Evolutionary conservation across 805 yeast genomes (phyloP).

Genomic region (Wickerhamiella sergipiensis): DNA sequence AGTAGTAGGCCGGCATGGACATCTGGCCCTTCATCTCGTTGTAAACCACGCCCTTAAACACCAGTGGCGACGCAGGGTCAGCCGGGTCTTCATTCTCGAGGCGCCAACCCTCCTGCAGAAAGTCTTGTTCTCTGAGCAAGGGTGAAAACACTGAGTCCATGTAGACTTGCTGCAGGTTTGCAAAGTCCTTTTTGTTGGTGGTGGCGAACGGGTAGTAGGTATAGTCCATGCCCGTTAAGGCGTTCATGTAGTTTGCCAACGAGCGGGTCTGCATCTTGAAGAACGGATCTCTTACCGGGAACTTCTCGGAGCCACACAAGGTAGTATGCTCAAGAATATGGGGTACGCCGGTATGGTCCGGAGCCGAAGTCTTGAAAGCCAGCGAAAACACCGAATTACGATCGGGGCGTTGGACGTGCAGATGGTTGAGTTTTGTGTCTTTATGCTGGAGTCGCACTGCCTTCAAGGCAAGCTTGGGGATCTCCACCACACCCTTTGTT

Average conservation of each 20-base stretch:
- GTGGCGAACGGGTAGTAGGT: slow-evolving; percentile 95
- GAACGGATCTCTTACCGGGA: slow-evolving; percentile 93
- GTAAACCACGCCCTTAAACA: slow-evolving; percentile 89
- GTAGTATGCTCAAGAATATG: slow-evolving; percentile 95
- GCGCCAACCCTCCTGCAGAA: slow-evolving; percentile 96
- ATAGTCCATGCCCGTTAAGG: slow-evolving; percentile 96
- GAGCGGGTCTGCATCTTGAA: slow-evolving; percentile 94
- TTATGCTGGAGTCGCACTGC: slow-evolving; percentile 63
- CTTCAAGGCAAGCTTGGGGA: slow-evolving; percentile 70
- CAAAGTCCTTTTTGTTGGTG: slow-evolving; percentile 69
- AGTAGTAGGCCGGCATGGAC: slow-evolving; percentile 75
- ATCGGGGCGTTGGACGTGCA: slow-evolving; percentile 77
- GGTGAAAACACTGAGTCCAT: slow-evolving; percentile 81
- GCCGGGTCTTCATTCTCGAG: slow-evolving; percentile 54
- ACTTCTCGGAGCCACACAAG: slow-evolving; percentile 80
- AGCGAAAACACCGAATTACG: slow-evolving; percentile 77
- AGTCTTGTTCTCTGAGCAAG: slow-evolving; percentile 61
- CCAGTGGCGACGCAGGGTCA: slow-evolving; percentile 47
- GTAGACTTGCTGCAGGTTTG: slow-evolving; percentile 75
- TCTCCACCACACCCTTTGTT: slow-evolving; percentile 46
- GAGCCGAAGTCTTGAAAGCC: slow-evolving; percentile 88
- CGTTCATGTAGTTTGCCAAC: slow-evolving; percentile 94
- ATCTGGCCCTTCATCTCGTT: slow-evolving; percentile 98
- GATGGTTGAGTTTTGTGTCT: slow-evolving; percentile 61
- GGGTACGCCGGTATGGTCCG: slow-evolving; percentile 89